phyloP scores from a whole-genome alignment of 2,329 filamentous ascomycete species.

The Penicillium palitans region DNA sequence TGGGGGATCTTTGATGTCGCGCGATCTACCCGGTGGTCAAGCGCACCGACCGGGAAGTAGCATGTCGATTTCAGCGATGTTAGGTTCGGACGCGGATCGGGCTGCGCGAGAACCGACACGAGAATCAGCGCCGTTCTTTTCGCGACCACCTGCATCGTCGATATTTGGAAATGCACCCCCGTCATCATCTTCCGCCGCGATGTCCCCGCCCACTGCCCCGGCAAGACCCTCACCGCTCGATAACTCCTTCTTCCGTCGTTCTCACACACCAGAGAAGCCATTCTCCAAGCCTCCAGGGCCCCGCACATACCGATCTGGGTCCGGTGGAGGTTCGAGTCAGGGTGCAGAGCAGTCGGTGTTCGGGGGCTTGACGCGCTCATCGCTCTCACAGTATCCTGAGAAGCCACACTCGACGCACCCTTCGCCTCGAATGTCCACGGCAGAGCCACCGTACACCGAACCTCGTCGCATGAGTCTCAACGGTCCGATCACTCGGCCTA shows the following conservation, averaged over 20 bases:
- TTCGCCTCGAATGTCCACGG: slow-evolving; percentile 37
- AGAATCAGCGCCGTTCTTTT: slow-evolving; percentile 49
- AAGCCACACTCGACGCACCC: slow-evolving; percentile 37
- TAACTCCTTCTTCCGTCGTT: slow-evolving; percentile 63
- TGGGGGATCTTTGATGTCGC: slow-evolving; percentile 45
- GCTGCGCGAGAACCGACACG: slow-evolving; percentile 47
- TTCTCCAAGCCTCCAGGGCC: slow-evolving; percentile 50
- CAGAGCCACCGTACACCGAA: slow-evolving; percentile 37
- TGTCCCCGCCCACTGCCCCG: slow-evolving; percentile 46
- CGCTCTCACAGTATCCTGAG: slow-evolving; percentile 37
- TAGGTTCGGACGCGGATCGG: slow-evolving; percentile 57
- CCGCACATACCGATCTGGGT: slow-evolving; percentile 41
- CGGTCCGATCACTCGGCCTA: slow-evolving; percentile 45
- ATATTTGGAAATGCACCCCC: slow-evolving; percentile 36
- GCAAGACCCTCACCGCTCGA: slow-evolving; percentile 54
- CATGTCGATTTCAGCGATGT: slow-evolving; percentile 74
- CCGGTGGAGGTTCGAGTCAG: slow-evolving; percentile 32
- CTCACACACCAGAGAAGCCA: slow-evolving; percentile 71
- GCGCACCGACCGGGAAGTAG: slow-evolving; percentile 60
- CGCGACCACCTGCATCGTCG: slow-evolving; percentile 45
- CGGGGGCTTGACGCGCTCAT: slow-evolving; percentile 32
- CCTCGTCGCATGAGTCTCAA: slow-evolving; percentile 46
- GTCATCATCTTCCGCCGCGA: slow-evolving; percentile 38
- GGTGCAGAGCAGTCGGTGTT: slow-evolving; percentile 36
- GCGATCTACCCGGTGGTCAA: slow-evolving; percentile 57